Evolutionary conservation across 352 stramenopile species (phyloP), one percentile per base, ranked within the genome.

Genomic region (Phytophthora kernoviae): DNA sequence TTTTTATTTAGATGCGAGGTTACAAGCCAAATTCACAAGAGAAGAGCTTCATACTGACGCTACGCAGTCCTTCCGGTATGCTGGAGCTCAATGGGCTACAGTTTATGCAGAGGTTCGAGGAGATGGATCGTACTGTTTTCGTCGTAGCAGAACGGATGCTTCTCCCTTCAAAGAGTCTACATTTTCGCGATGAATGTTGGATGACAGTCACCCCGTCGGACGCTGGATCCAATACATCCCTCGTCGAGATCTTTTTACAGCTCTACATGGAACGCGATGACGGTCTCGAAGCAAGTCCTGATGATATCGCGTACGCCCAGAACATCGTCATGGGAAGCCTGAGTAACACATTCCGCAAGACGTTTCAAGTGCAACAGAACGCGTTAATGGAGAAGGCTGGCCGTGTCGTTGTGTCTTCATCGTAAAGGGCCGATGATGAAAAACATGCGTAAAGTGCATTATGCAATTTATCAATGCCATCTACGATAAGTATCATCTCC

Each of bases 51-150:
- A 50, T 62, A 11, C 43, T 68, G 51, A 49, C 36, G 21, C 0
- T 68, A 0, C 56, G 54, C 7, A 61, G 52, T 26, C 43, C 51
- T 0, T 49, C 46, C 2, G 63, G 61, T 7, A 20, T 62, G 40
- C 14, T 71, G 9, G 49, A 63, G 21, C 20, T 70, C 1, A 52
- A 64, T 21, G 61, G 65, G 5, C 22, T 70, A 1, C 65, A 75
- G 56, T 68, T 58, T 48, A 58, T 75, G 39, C 41, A 68, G 27
- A 64, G 46, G 34, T 75, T 68, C 7, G 55, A 63, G 8, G 55
- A 68, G 3, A 1, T 9, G 1, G 55, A 71, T n/a, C 55, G 27
- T 10, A 50, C 56, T 26, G 51, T 70, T 9, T 58, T 68, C 24
- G 39, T 62, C 9, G 21, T 51, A 0, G 58, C 65, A 1, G 41